A percentile compares a stretch with the other conserved stretches of the same genome.
Evolutionary conservation across 192 early-diverging fungal genomes (phyloP).

Genomic region (Coemansia sp.): DNA sequence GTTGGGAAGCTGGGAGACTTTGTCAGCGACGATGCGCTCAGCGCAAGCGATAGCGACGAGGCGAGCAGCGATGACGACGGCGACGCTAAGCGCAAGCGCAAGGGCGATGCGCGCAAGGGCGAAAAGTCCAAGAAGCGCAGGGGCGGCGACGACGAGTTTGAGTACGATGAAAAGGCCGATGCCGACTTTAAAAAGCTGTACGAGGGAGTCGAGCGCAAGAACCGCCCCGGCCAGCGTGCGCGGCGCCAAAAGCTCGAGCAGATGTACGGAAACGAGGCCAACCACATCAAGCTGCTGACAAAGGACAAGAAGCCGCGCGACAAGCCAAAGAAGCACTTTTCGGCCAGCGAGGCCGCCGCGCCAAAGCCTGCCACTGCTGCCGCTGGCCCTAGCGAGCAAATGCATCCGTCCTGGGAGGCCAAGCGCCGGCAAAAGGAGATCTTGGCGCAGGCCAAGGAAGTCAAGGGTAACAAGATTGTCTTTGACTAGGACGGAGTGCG

Average conservation of each 20-base stretch:
- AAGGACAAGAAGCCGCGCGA: constrained; percentile 48
- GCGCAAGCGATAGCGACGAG: constrained; percentile 15
- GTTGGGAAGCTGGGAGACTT: constrained; percentile 29
- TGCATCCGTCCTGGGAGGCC: constrained; percentile 55
- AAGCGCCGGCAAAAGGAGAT: constrained; percentile 51
- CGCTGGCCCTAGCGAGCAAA: neutral
- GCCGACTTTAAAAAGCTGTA: constrained; percentile 59
- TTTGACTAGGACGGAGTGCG: constrained; percentile 18
- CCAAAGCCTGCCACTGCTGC: constrained; percentile 10
- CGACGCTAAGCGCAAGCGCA: constrained; percentile 6
- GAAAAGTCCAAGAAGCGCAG: constrained; percentile 33
- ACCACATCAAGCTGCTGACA: constrained; percentile 57
- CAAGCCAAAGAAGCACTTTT: constrained; percentile 30
- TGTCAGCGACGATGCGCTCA: constrained; percentile 24
- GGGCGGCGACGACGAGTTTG: constrained; percentile 10
- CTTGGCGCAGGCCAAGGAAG: constrained; percentile 48
- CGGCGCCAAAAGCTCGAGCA: constrained; percentile 53
- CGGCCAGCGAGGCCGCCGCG: constrained; percentile 7
- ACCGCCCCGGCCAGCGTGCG: constrained; percentile 62
- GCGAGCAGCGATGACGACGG: constrained; percentile 4
- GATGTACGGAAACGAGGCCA: constrained; percentile 61
- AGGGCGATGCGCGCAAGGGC: constrained; percentile 12
- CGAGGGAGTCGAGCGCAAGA: constrained; percentile 47
- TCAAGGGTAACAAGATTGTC: constrained; percentile 58
- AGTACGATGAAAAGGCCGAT: constrained; percentile 45